A percentile compares a stretch with the other conserved stretches of the same genome.
These are phyloP conservation scores for Persicaria tinctoria DNA, from an alignment of 148 eudicot genomes.

Conservation along the genomic window DNA sequence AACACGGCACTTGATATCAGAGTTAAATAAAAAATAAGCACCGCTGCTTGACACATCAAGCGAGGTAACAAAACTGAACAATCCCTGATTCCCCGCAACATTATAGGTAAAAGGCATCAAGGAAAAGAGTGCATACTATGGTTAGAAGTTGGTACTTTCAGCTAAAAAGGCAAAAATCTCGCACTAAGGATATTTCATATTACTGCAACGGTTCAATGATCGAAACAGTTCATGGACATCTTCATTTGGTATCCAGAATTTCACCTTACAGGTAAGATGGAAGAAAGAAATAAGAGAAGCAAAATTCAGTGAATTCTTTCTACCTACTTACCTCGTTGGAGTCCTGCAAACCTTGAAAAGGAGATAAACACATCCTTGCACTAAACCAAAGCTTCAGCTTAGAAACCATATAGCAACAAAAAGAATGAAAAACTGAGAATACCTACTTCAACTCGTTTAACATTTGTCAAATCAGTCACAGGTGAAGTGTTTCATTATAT, in stretches of 20 bases:
- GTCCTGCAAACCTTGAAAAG: not conserved
- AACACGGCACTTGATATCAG: too few relatives aligned
- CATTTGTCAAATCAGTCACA: conserved; percentile 13
- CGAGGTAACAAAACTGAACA: too few relatives aligned
- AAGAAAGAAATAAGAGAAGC: not conserved
- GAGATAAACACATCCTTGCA: not conserved
- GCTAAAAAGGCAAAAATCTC: too few relatives aligned
- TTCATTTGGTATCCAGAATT: not conserved
- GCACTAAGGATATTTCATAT: too few relatives aligned
- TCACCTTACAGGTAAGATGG: not conserved
- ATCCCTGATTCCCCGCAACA: too few relatives aligned
- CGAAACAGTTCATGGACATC: not conserved
- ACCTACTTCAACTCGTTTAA: conserved; percentile 5
- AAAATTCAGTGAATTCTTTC: not conserved
- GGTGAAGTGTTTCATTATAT: conserved; percentile 19
- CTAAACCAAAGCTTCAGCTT: conserved; percentile 11
- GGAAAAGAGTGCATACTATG: too few relatives aligned
- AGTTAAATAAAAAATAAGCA: too few relatives aligned
- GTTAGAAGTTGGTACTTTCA: too few relatives aligned
- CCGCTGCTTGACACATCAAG: too few relatives aligned
- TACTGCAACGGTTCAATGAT: too few relatives aligned
- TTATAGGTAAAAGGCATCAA: too few relatives aligned
- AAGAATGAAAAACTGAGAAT: conserved; percentile 8
- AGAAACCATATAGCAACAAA: conserved; percentile 6
- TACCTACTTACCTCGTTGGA: not conserved